Conservation (phyloP, 306 rosid species). For the Cyclanthera cordifolia region DNA sequence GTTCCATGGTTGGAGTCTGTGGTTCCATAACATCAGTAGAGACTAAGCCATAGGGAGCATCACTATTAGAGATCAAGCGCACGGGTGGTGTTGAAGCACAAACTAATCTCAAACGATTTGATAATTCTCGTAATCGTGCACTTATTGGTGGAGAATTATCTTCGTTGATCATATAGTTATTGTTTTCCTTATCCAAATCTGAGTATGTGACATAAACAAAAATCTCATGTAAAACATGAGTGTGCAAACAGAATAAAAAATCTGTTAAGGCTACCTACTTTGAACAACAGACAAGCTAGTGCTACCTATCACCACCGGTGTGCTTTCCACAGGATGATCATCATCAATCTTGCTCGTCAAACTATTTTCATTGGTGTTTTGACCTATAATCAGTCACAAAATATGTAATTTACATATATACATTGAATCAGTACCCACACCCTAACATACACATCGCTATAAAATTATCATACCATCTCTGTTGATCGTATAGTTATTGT, state of each 20-base stretch:
- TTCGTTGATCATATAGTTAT: slow-evolving; percentile 12
- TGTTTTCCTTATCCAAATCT: slow-evolving; percentile 33
- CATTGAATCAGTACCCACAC: neutral
- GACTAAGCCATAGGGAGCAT: slow-evolving; percentile 21
- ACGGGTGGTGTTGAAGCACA: slow-evolving; percentile 39
- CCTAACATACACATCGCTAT: neutral
- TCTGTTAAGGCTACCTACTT: slow-evolving; percentile 42
- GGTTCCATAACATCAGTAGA: slow-evolving; percentile 38
- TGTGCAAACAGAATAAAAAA: too few relatives aligned
- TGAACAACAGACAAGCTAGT: too few relatives aligned
- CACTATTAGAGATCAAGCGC: slow-evolving; percentile 17
- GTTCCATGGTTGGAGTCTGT: slow-evolving; percentile 40
- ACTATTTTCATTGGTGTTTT: neutral
- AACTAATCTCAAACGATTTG: slow-evolving; percentile 35
- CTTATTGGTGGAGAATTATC: slow-evolving; percentile 63
- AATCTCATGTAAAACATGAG: neutral
- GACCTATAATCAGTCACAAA: neutral
- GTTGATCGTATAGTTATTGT: slow-evolving; percentile 14
- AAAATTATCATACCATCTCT: slow-evolving; percentile 11
- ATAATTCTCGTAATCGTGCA: slow-evolving; percentile 45
- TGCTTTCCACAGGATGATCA: slow-evolving; percentile 21
- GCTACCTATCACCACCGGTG: too few relatives aligned
- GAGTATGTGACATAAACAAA: slow-evolving; percentile 24
- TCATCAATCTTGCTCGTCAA: neutral
- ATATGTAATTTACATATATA: neutral